These are phyloP conservation scores for Cercospora sp. DNA, from an alignment of 2,329 filamentous ascomycete genomes.

Conservation along the genomic window DNA sequence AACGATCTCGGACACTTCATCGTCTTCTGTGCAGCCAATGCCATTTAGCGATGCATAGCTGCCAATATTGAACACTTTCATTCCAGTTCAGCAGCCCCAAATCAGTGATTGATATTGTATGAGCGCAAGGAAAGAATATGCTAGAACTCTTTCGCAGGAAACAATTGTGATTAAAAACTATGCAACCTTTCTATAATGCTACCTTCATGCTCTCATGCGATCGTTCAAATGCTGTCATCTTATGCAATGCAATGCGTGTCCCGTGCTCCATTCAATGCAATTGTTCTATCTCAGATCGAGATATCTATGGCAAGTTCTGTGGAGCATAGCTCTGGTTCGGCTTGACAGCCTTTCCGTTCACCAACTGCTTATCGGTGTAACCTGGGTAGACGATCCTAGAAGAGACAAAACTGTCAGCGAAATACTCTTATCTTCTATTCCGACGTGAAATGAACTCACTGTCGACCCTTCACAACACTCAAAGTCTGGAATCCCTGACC, in stretches of 20 bases:
- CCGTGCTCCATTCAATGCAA: background rate
- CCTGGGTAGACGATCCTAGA: constrained; percentile 23
- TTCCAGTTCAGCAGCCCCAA: no score
- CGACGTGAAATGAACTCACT: constrained; percentile 2
- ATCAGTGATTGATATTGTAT: no score
- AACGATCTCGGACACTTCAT: no score
- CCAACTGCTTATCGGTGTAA: constrained; percentile 28
- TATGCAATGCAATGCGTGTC: background rate
- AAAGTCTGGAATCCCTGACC: constrained; percentile 28
- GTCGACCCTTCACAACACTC: constrained; percentile 20
- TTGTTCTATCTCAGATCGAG: background rate
- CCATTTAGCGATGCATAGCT: no score
- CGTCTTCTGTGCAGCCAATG: no score
- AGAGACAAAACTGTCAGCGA: background rate
- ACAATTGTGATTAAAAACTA: background rate
- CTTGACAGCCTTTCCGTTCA: constrained; percentile 20
- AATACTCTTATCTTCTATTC: background rate
- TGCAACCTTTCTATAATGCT: background rate
- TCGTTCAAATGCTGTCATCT: background rate
- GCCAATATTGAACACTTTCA: no score
- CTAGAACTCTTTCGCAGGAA: no score
- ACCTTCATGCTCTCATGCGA: background rate
- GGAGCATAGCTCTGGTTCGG: constrained; percentile 32
- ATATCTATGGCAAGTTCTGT: constrained; percentile 25
- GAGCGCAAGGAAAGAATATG: no score